phyloP scores from a whole-genome alignment of 345 rosid species.

The Lepidium sativum region DNA sequence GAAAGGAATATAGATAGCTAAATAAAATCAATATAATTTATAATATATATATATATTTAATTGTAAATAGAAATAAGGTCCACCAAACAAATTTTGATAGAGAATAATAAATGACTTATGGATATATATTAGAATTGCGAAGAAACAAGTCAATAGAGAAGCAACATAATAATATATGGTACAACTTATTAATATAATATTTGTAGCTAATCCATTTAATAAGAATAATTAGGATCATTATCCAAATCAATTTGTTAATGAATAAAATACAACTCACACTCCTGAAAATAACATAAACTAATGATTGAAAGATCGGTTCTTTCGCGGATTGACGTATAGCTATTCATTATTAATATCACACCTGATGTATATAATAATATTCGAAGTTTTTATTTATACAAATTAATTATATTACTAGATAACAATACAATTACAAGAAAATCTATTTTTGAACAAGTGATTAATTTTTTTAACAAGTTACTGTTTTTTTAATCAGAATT shows the following conservation, averaged over 20 bases:
- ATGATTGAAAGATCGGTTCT: conserved; percentile 7
- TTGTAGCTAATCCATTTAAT: not conserved
- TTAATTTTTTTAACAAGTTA: no score
- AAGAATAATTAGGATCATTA: conserved; percentile 4
- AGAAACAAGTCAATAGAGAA: conserved; percentile 16
- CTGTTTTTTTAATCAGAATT: no score
- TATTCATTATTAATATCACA: conserved; percentile 9
- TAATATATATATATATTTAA: not conserved
- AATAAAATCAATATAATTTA: not conserved
- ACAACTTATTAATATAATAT: no score
- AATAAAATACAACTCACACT: no score
- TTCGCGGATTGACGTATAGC: conserved; percentile 8
- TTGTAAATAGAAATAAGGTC: conserved; percentile 5
- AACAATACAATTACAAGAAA: no score
- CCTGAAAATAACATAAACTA: conserved; percentile 13
- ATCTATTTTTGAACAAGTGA: no score
- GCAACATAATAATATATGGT: no score
- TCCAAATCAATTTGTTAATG: not conserved
- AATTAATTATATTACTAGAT: not conserved
- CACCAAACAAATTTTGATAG: not conserved
- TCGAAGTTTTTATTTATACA: not conserved
- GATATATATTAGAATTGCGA: no score
- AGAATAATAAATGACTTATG: not conserved
- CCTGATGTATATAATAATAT: conserved; percentile 8
- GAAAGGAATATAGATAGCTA: conserved; percentile 24